Evolutionary conservation across 306 rosid species (phyloP).

Genomic region (Gillenia trifoliata): DNA sequence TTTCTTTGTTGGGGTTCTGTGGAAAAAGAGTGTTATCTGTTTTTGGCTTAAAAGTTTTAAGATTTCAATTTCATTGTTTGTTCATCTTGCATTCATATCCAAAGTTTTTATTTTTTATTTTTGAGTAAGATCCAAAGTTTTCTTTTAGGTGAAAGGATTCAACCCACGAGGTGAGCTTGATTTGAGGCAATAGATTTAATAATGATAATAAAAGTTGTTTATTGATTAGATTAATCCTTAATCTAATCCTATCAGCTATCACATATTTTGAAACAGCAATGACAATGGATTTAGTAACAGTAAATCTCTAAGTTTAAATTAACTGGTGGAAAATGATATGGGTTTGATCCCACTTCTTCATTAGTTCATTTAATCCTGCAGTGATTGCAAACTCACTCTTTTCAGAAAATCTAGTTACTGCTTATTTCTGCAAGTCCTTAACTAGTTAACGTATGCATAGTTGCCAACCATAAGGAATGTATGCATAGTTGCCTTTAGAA

Average conservation of each 20-base stretch:
- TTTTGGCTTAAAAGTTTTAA: constrained; percentile 1
- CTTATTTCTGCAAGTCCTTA: neutral
- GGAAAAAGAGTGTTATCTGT: neutral
- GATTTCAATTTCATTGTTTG: constrained; percentile 9
- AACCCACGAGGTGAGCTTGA: neutral
- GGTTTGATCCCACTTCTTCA: neutral
- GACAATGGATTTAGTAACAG: neutral
- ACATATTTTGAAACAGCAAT: neutral
- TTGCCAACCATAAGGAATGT: neutral
- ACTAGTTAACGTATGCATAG: neutral
- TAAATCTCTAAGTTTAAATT: neutral
- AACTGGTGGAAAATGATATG: neutral
- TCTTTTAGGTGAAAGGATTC: neutral
- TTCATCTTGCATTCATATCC: constrained; percentile 1
- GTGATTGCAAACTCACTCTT: neutral
- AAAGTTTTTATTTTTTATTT: neutral
- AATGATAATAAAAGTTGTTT: neutral
- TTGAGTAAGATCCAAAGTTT: neutral
- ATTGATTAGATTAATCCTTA: neutral
- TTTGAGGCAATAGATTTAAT: neutral
- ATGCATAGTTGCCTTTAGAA: neutral
- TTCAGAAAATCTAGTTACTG: neutral
- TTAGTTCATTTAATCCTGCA: neutral
- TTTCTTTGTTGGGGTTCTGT: neutral
- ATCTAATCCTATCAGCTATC: neutral